These are phyloP conservation scores for Boletus semigastroideus DNA, from an alignment of 1,284 basidiomycete genomes.

Conservation along the genomic window DNA sequence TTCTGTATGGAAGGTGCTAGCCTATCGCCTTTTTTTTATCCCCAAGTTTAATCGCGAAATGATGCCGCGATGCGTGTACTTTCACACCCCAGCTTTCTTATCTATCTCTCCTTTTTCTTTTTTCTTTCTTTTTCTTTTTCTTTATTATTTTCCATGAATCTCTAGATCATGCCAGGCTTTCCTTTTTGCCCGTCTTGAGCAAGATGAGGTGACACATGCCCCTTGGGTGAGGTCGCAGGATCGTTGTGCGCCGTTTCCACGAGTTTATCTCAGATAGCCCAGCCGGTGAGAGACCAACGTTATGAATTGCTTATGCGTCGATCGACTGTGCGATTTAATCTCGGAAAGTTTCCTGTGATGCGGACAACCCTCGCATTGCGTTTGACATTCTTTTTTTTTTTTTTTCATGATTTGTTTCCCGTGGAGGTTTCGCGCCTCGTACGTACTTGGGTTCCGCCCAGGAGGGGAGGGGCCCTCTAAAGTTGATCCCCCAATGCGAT, in stretches of 20 bases:
- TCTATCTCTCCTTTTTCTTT: slow-evolving; percentile 1
- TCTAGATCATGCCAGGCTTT: neutral
- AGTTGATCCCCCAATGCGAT: neutral
- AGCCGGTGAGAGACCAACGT: slow-evolving; percentile 20
- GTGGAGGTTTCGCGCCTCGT: slow-evolving; percentile 8
- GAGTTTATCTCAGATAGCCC: slow-evolving; percentile 33
- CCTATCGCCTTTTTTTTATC: slow-evolving; percentile 25
- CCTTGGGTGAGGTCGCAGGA: slow-evolving; percentile 28
- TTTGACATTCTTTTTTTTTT: neutral
- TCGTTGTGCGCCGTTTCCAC: slow-evolving; percentile 27
- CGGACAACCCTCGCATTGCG: slow-evolving; percentile 9
- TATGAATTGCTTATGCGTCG: slow-evolving; percentile 20
- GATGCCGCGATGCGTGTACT: slow-evolving; percentile 16
- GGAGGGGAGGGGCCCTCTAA: neutral
- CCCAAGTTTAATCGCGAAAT: slow-evolving; percentile 23
- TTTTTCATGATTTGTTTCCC: slow-evolving; percentile 9
- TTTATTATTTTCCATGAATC: neutral
- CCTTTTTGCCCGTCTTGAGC: slow-evolving; percentile 5
- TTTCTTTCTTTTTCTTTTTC: neutral
- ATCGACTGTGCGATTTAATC: slow-evolving; percentile 31
- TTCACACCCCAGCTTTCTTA: slow-evolving; percentile 19
- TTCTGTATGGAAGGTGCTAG: slow-evolving; percentile 24
- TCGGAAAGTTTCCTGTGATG: slow-evolving; percentile 19
- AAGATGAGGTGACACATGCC: slow-evolving; percentile 25
- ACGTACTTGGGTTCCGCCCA: slow-evolving; percentile 15